phyloP scores from a whole-genome alignment of 352 stramenopile genomes.

The Phytophthora megakarya region DNA sequence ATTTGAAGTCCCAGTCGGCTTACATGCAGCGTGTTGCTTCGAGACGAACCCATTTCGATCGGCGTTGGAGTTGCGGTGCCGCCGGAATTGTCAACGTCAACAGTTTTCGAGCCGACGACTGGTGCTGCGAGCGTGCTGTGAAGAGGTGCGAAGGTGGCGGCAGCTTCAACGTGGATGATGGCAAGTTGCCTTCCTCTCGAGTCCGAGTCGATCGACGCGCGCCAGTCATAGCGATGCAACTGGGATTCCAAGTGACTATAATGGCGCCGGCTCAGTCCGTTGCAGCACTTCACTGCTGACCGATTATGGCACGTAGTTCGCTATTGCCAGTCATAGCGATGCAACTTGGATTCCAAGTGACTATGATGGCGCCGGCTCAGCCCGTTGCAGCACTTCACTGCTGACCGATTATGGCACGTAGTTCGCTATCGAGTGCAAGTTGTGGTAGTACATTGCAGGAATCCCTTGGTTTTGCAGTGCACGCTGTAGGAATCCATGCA shows the following conservation, averaged over 20 bases:
- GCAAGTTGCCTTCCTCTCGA: neutral
- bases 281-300: neutral
- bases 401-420: too few species aligned
- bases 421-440: too few species aligned
- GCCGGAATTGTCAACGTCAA: constrained; percentile 42
- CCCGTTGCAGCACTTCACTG: too few species aligned
- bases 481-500: too few species aligned
- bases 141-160: constrained; percentile 18
- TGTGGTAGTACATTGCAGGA: too few species aligned
- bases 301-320: constrained; percentile 2
- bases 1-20: constrained; percentile 28
- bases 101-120: constrained; percentile 33
- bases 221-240: constrained; percentile 14
- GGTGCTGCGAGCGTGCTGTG: constrained; percentile 5
- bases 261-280: constrained; percentile 10
- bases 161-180: constrained; percentile 37
- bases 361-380: too few species aligned
- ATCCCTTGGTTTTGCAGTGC: too few species aligned
- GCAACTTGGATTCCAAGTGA: too few species aligned
- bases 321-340: neutral
- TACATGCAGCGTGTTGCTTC: constrained; percentile 4
- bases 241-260: neutral
- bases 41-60: constrained; percentile 2
- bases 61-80: constrained; percentile 29
- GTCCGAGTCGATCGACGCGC: constrained; percentile 14